phyloP scores from a whole-genome alignment of 352 stramenopile species.

The Globisporangium okanoganense region DNA sequence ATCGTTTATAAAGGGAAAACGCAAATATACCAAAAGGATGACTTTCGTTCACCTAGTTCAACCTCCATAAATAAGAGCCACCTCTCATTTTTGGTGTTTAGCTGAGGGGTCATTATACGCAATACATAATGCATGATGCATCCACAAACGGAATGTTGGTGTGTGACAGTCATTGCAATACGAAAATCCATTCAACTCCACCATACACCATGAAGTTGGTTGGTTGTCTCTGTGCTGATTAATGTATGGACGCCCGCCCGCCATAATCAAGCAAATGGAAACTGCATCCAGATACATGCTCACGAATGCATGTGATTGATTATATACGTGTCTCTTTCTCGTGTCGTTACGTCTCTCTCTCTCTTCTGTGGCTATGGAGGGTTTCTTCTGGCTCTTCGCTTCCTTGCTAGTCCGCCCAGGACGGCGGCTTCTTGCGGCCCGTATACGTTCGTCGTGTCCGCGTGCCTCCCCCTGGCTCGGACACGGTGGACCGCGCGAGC shows the following conservation, averaged over 20 bases:
- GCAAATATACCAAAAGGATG: not conserved
- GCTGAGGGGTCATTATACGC: not conserved
- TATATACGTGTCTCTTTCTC: constrained; percentile 4
- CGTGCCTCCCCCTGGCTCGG: constrained; percentile 19
- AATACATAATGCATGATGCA: not conserved
- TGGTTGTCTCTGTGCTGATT: too few species aligned
- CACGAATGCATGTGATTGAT: not conserved
- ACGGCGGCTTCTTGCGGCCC: constrained; percentile 74
- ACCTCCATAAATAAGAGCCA: not conserved
- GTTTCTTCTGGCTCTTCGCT: constrained; percentile 1
- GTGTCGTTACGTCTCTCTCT: not conserved
- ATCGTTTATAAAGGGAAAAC: not conserved
- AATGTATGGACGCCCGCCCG: too few species aligned
- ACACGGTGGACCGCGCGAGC: constrained; percentile 31
- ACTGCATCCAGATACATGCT: constrained; percentile 3
- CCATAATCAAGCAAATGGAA: too few species aligned
- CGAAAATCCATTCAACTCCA: not conserved
- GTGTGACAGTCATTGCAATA: constrained; percentile 1
- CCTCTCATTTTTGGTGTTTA: too few species aligned
- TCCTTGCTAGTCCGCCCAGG: constrained; percentile 52
- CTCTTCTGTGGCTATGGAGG: not conserved
- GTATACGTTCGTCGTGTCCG: constrained; percentile 58
- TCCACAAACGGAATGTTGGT: constrained; percentile 5
- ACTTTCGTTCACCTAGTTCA: not conserved
- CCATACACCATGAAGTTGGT: too few species aligned